Percentiles rank a stretch among this genome's conserved stretches.
Conservation (phyloP, 108 stramenopile species). For the Nitzschia sp. region DNA sequence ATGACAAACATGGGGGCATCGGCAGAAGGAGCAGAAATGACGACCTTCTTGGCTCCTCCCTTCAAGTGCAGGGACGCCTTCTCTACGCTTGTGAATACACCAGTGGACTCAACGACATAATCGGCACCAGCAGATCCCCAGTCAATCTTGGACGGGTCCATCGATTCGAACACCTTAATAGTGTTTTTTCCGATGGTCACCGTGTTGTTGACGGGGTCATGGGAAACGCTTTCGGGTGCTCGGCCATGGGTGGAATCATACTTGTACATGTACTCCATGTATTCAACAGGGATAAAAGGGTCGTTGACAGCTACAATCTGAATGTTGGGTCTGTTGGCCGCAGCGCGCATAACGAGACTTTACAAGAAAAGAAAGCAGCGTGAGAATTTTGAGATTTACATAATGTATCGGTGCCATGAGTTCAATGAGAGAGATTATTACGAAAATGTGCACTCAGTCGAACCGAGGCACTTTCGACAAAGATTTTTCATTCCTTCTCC, state of each 20-base stretch:
- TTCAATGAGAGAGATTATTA: background rate
- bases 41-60: conserved; percentile 98
- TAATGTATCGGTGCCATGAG: background rate
- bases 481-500: background rate
- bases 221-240: conserved; percentile 64
- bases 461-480: too few relatives aligned
- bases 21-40: conserved; percentile 95
- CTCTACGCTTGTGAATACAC: conserved; percentile 91
- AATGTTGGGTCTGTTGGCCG: conserved; percentile 84
- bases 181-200: conserved; percentile 74
- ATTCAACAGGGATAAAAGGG: conserved; percentile 88
- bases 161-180: conserved; percentile 91
- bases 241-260: conserved; percentile 96
- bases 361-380: conserved; percentile 6
- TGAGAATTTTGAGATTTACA: background rate
- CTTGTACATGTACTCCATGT: conserved; percentile 94
- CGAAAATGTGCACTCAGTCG: conserved; percentile 5
- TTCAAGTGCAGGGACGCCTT: conserved; percentile 82
- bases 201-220: conserved; percentile 62
- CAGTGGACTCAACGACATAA: conserved; percentile 97
- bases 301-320: conserved; percentile 97
- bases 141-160: conserved; percentile 92
- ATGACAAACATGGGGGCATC: conserved; percentile 99
- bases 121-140: conserved; percentile 94
- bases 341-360: conserved; percentile 94